Evolutionary conservation across 768 basidiomycete genomes (phyloP).

Genomic region (Tulasnella sp.): DNA sequence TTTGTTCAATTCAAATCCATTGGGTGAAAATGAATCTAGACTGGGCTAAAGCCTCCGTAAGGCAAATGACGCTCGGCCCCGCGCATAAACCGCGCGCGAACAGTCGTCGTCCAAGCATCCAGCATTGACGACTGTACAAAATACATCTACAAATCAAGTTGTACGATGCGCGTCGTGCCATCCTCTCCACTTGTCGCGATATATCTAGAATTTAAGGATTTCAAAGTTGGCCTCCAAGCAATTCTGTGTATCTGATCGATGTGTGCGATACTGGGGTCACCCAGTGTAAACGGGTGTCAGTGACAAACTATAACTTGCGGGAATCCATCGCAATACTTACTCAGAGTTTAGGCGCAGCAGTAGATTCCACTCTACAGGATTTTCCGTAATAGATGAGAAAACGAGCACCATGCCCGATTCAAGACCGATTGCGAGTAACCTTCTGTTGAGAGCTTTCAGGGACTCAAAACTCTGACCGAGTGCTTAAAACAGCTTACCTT

Average conservation of each 20-base stretch:
- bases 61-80: no score
- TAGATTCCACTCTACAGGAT: conserved; percentile 36
- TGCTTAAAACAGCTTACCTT: conserved; percentile 30
- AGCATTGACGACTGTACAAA: no score
- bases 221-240: conserved; percentile 52
- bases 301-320: background rate
- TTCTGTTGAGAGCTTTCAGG: conserved; percentile 24
- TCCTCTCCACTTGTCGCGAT: conserved; percentile 90
- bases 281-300: background rate
- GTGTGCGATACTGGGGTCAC: conserved; percentile 49
- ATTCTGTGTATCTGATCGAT: conserved; percentile 68
- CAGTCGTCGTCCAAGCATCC: no score
- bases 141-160: conserved; percentile 20
- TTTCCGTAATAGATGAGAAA: conserved; percentile 33
- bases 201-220: conserved; percentile 24
- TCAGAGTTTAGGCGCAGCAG: conserved; percentile 37
- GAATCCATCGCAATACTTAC: conserved; percentile 31
- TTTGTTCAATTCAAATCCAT: no score
- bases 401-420: conserved; percentile 70
- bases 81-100: no score
- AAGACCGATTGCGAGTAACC: conserved; percentile 67
- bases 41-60: no score
- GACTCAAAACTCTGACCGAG: no score
- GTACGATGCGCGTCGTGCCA: conserved; percentile 72
- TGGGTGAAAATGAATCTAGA: no score